Conservation (phyloP, 2,329 filamentous ascomycete genomes). For the Trichoderma sp. region DNA sequence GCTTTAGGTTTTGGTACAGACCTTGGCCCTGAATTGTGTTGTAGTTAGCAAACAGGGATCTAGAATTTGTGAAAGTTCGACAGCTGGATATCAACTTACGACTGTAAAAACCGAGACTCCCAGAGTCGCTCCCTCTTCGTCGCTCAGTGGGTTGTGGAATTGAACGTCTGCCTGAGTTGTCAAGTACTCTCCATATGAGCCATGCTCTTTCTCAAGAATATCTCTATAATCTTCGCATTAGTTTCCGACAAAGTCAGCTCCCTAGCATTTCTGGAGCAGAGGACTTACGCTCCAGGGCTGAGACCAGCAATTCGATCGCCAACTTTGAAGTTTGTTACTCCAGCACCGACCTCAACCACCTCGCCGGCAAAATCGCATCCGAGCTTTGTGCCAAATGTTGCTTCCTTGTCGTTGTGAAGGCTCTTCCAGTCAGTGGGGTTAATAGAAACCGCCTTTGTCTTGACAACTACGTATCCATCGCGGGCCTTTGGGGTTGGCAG, state of each 20-base stretch:
- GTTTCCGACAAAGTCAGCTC: not conserved
- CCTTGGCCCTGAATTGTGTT: constrained; percentile 34
- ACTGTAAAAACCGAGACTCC: constrained; percentile 49
- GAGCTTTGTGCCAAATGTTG: constrained; percentile 32
- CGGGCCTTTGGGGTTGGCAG: constrained; percentile 7
- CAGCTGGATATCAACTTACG: not conserved
- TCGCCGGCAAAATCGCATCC: constrained; percentile 55
- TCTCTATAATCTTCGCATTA: constrained; percentile 4
- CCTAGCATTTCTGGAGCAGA: not conserved
- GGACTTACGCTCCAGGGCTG: constrained; percentile 39
- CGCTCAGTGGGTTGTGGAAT: constrained; percentile 51
- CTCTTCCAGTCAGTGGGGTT: constrained; percentile 45
- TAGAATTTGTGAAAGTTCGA: not conserved
- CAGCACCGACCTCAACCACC: constrained; percentile 50
- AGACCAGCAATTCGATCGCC: constrained; percentile 54
- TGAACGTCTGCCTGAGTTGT: constrained; percentile 46
- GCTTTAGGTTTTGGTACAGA: constrained; percentile 50
- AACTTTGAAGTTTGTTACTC: constrained; percentile 47
- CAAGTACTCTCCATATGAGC: constrained; percentile 48
- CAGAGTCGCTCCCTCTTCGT: constrained; percentile 51
- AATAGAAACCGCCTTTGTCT: constrained; percentile 41
- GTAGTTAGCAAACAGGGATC: not conserved
- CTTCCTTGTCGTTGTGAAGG: constrained; percentile 31
- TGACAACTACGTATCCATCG: constrained; percentile 39
- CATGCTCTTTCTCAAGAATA: constrained; percentile 44